These are phyloP conservation scores for Colletotrichum salicis DNA, from an alignment of 2,329 filamentous ascomycete genomes.

Conservation along the genomic window DNA sequence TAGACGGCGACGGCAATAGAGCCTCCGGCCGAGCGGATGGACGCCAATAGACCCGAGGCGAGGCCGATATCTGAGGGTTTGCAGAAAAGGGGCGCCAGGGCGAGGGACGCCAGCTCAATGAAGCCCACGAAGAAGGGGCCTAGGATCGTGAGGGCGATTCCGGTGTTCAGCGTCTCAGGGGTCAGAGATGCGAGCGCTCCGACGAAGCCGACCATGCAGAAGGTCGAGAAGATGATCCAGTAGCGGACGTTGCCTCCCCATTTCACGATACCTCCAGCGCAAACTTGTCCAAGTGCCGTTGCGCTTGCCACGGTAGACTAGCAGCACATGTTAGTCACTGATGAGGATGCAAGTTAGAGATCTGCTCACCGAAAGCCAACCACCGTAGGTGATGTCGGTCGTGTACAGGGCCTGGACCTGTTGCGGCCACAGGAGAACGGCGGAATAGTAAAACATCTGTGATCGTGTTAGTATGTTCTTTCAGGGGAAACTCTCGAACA, in stretches of 20 bases:
- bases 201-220: conserved; percentile 50
- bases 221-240: conserved; percentile 49
- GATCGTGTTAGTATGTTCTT: not conserved
- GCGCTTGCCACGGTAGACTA: conserved; percentile 47
- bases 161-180: conserved; percentile 43
- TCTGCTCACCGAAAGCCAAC: conserved; percentile 46
- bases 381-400: conserved; percentile 46
- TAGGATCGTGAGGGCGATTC: conserved; percentile 48
- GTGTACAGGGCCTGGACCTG: conserved; percentile 49
- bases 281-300: conserved; percentile 47
- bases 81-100: conserved; percentile 50
- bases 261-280: conserved; percentile 45
- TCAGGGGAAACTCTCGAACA: too few relatives aligned
- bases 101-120: conserved; percentile 48
- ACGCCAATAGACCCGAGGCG: conserved; percentile 52
- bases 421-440: conserved; percentile 49
- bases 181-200: conserved; percentile 47
- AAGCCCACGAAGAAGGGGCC: conserved; percentile 50
- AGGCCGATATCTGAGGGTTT: conserved; percentile 52
- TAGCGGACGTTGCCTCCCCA: conserved; percentile 49
- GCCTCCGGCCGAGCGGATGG: conserved; percentile 50
- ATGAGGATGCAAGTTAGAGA: not conserved
- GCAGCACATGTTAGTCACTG: not conserved
- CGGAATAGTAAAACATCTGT: conserved; percentile 46
- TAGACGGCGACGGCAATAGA: conserved; percentile 53